These are phyloP conservation scores for Xylaria sp. DNA, from an alignment of 2,329 filamentous ascomycete genomes.

Conservation along the genomic window DNA sequence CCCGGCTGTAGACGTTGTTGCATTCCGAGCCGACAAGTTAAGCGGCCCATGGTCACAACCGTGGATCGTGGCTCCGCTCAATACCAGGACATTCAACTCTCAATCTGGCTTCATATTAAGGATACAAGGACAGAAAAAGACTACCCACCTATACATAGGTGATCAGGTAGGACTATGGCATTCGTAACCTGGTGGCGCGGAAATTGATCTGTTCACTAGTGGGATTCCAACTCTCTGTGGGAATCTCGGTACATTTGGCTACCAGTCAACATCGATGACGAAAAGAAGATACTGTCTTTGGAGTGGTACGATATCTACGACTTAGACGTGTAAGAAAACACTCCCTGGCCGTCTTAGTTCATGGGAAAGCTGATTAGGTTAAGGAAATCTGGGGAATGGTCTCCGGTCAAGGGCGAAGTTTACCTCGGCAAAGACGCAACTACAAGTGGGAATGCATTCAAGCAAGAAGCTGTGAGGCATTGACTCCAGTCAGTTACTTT, in stretches of 20 bases:
- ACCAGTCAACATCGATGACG: slow-evolving; percentile 63
- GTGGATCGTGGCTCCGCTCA: slow-evolving; percentile 61
- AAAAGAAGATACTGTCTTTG: slow-evolving; percentile 60
- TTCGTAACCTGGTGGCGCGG: background rate
- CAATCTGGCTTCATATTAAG: slow-evolving; percentile 62
- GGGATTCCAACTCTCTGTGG: slow-evolving; percentile 67
- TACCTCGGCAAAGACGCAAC: slow-evolving; percentile 60
- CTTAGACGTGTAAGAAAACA: slow-evolving; percentile 56
- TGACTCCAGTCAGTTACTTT: background rate
- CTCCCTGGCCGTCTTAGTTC: background rate
- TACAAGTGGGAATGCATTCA: slow-evolving; percentile 60
- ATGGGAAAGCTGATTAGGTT: slow-evolving; percentile 28
- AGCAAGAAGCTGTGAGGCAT: slow-evolving; percentile 60
- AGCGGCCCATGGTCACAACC: slow-evolving; percentile 65
- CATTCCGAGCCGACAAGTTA: slow-evolving; percentile 63
- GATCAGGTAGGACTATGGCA: slow-evolving; percentile 52
- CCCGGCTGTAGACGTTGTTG: slow-evolving; percentile 58
- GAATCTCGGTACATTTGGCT: slow-evolving; percentile 69
- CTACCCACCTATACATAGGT: slow-evolving; percentile 63
- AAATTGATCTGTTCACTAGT: slow-evolving; percentile 43
- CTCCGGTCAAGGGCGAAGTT: slow-evolving; percentile 58
- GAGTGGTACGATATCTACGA: slow-evolving; percentile 68
- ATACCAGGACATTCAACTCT: slow-evolving; percentile 64
- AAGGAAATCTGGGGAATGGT: slow-evolving; percentile 60
- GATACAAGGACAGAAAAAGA: slow-evolving; percentile 60